Conservation (phyloP, 306 rosid genomes). For the Casuarina cunninghamiana region DNA sequence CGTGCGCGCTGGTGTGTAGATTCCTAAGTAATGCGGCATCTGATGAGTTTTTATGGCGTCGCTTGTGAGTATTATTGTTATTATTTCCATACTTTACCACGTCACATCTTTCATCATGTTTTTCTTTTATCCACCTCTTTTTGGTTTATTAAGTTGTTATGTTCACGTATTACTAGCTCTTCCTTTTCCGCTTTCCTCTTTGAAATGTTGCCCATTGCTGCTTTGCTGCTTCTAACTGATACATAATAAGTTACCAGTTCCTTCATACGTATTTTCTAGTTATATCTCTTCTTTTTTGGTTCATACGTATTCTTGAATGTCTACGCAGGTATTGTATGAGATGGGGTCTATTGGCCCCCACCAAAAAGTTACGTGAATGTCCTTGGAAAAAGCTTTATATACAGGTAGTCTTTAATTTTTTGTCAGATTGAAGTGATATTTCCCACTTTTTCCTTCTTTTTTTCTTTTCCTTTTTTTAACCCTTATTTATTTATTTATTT, state of each 20-base stretch:
- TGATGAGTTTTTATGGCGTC: slow-evolving; percentile 94
- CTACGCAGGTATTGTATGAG: slow-evolving; percentile 76
- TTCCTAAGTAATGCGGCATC: slow-evolving; percentile 82
- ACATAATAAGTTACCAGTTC: neutral
- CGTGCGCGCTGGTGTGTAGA: slow-evolving; percentile 78
- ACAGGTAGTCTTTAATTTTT: slow-evolving; percentile 42
- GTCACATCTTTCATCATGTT: neutral
- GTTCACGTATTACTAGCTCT: too few species aligned
- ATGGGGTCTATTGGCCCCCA: slow-evolving; percentile 77
- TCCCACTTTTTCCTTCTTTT: neutral
- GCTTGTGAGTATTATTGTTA: slow-evolving; percentile 64
- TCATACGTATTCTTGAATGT: slow-evolving; percentile 3
- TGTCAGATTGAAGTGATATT: neutral
- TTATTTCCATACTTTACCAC: neutral
- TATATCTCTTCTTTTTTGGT: neutral
- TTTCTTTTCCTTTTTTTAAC: neutral
- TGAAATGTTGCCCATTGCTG: neutral
- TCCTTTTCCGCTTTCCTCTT: neutral
- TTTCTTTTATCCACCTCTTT: neutral
- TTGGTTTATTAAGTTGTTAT: neutral
- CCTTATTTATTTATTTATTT: neutral
- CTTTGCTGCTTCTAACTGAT: neutral
- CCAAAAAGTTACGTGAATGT: slow-evolving; percentile 70
- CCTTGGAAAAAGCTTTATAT: slow-evolving; percentile 87
- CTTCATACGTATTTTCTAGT: too few species aligned